phyloP scores from a whole-genome alignment of 306 rosid genomes.

The Trichosanthes truncata region DNA sequence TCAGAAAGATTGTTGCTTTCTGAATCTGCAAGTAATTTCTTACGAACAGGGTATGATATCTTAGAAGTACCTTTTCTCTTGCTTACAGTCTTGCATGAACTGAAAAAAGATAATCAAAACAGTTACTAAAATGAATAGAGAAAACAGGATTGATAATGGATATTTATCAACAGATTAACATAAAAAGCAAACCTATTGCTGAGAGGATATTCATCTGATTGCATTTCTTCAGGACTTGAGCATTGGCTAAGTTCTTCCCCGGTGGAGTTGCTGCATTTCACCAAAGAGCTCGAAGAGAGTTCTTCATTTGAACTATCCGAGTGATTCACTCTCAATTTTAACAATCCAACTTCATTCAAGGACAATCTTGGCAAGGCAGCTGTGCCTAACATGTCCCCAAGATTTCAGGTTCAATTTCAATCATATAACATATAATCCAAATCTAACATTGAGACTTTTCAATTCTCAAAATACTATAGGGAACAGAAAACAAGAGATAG shows the following conservation, averaged over 20 bases:
- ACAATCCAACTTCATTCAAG: slow-evolving; percentile 29
- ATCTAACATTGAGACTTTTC: background rate
- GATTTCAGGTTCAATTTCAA: background rate
- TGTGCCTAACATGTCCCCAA: slow-evolving; percentile 16
- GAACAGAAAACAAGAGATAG: background rate
- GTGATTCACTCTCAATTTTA: slow-evolving; percentile 16
- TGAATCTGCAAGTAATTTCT: slow-evolving; percentile 24
- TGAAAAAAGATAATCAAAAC: background rate
- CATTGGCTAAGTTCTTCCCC: slow-evolving; percentile 27
- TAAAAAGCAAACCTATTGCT: slow-evolving; percentile 29
- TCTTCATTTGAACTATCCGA: slow-evolving; percentile 24
- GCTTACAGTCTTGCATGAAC: background rate
- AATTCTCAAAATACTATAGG: background rate
- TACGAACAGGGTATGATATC: slow-evolving; percentile 20
- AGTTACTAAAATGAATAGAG: background rate
- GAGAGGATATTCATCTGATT: slow-evolving; percentile 19
- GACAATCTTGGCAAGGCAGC: slow-evolving; percentile 35
- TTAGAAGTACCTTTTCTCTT: slow-evolving; percentile 6
- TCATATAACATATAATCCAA: background rate
- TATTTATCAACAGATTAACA: background rate
- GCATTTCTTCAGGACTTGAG: slow-evolving; percentile 27
- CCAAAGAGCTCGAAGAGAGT: slow-evolving; percentile 19
- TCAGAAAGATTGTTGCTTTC: slow-evolving; percentile 24
- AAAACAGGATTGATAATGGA: background rate
- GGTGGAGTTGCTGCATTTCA: slow-evolving; percentile 29